Evolutionary conservation across 345 rosid genomes (phyloP).

Genomic region (Clarkia xantiana): DNA sequence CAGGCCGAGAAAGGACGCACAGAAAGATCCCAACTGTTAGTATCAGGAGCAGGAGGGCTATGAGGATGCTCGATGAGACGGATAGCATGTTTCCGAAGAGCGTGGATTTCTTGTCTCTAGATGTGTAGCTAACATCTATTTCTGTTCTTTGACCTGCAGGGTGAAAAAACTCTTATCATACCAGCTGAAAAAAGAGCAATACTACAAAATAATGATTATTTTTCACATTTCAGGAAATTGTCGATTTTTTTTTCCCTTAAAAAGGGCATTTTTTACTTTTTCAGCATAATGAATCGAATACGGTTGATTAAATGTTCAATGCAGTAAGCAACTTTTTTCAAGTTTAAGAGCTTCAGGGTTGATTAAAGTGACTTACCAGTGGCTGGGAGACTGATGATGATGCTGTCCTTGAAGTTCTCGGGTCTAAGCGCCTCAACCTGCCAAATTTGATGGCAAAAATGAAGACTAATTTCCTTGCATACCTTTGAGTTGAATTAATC

Average conservation of each 20-base stretch:
- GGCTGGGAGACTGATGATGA: conserved; percentile 54
- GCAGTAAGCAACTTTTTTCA: too few species aligned
- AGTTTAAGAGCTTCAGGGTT: conserved; percentile 4
- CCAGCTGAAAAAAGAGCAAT: background rate
- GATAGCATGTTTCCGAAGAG: conserved; percentile 4
- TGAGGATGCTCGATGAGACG: conserved; percentile 13
- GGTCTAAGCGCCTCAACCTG: conserved; percentile 42
- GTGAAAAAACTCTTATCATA: background rate
- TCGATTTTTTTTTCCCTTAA: too few species aligned
- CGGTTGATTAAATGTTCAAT: too few species aligned
- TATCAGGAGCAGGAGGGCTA: conserved; percentile 11
- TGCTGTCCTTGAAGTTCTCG: conserved; percentile 43
- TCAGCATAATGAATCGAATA: too few species aligned
- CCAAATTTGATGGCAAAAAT: conserved; percentile 2
- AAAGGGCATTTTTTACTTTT: too few species aligned
- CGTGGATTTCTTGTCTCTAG: conserved; percentile 13
- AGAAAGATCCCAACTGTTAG: conserved; percentile 10
- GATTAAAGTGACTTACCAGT: conserved; percentile 34
- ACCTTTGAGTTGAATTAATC: too few species aligned
- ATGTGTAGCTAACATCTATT: conserved; percentile 37
- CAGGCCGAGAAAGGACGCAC: conserved; percentile 11
- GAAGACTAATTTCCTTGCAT: background rate
- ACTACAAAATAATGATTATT: too few species aligned
- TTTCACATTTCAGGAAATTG: too few species aligned
- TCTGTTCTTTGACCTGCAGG: conserved; percentile 60